Evolutionary conservation across 306 rosid genomes (phyloP).

Genomic region (Dalbergia oliveri): DNA sequence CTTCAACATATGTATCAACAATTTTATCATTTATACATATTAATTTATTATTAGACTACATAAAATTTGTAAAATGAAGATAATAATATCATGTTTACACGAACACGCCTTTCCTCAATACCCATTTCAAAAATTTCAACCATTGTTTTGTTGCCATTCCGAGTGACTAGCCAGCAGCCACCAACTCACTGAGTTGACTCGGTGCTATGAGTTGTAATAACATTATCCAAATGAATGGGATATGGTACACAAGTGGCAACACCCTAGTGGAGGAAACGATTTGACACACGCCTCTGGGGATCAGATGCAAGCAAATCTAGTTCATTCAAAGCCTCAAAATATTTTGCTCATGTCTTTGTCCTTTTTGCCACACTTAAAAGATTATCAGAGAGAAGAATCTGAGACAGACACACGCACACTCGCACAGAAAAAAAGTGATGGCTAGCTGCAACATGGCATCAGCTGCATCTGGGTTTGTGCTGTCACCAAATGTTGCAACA

Average conservation of each 20-base stretch:
- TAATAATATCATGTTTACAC: too few species aligned
- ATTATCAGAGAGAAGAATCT: conserved; percentile 16
- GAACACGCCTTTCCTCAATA: too few species aligned
- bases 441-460: conserved; percentile 80
- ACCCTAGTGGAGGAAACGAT: conserved; percentile 70
- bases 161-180: not conserved
- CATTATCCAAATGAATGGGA: conserved; percentile 70
- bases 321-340: conserved; percentile 59
- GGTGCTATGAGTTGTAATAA: conserved; percentile 43
- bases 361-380: conserved; percentile 16
- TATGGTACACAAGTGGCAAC: conserved; percentile 77
- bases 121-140: too few species aligned
- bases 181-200: not conserved
- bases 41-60: too few species aligned
- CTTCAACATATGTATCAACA: too few species aligned
- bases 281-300: conserved; percentile 48
- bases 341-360: conserved; percentile 22
- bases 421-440: conserved; percentile 36
- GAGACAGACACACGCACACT: not conserved
- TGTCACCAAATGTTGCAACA: conserved; percentile 61
- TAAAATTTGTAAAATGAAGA: too few species aligned
- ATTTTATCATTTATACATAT: too few species aligned
- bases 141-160: not conserved
- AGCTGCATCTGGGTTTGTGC: conserved; percentile 77
- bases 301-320: conserved; percentile 55